Evolutionary conservation across 331 rosid species (phyloP), one percentile per base, ranked within the genome.

Genomic region (Rosa hybrid): DNA sequence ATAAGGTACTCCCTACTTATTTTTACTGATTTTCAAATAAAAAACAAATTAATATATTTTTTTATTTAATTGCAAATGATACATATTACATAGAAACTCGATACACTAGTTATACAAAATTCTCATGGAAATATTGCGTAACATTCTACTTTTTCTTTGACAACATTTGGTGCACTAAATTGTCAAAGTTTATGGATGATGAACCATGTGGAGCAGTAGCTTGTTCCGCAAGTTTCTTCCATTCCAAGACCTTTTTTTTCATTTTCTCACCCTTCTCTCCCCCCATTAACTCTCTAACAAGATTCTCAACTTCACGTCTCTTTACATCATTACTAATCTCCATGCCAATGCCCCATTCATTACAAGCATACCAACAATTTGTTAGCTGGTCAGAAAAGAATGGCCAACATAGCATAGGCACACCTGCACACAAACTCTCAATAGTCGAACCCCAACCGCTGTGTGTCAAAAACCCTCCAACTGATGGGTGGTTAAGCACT

Each of bases 401-500:
- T 7, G 80, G 80, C 72, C 80, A 63, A 12, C 72, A 76, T 5
- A 76, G 20, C 80, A 76, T 45, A 17, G 80, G 80, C 14, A 63
- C 72, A 2, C 80, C 80, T 5, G 62, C 71, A 17, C 7, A 8
- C 12, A 78, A 7, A 14, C 81, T 68, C 82, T 18, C 82, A 74
- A 27, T 4, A 2, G 6, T 59, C 7, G 30, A 82, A 17, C 62
- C 77, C 85, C 85, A 82, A 0, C 85, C 85, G 2, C 74, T 23
- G 34, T 77, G 85, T 4, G 74, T 82, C 41, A 82, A 25, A 42
- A 82, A 82, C n/a, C 49, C 81, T 4, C 85, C 82, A 2, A 82
- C 60, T 0, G 85, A 18, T 0, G 42, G 59, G 8, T 82, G 85
- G 68, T 51, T 77, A 8, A 82, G 42, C 20, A 82, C 78, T 20